These are phyloP conservation scores for Tetrahymena elliotti DNA, from an alignment of 73 alveolate species.

Conservation along the genomic window DNA sequence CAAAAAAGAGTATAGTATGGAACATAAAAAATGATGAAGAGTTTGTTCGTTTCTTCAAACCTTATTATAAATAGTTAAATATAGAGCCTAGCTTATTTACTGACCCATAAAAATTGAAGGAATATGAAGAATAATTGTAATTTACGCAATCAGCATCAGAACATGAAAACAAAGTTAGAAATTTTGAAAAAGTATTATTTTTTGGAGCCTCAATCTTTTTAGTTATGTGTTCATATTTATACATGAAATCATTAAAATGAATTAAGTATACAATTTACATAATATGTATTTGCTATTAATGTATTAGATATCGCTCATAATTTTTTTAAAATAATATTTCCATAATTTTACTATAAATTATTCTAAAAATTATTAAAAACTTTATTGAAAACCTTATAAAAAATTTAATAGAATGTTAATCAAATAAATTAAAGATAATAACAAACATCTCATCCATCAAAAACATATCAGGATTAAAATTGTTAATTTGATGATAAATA, in stretches of 20 bases:
- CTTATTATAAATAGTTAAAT: conserved; percentile 12
- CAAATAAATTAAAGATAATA: no score
- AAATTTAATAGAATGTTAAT: neutral
- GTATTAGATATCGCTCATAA: neutral
- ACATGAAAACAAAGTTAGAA: neutral
- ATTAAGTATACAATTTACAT: neutral
- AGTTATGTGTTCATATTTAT: neutral
- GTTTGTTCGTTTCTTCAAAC: conserved; percentile 44
- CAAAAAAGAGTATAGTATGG: conserved; percentile 15
- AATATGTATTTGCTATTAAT: neutral
- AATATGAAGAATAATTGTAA: neutral
- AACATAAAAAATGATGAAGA: conserved; percentile 20
- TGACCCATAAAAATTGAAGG: neutral
- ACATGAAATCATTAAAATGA: neutral
- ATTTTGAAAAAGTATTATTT: neutral
- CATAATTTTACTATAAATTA: neutral
- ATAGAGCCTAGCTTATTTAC: neutral
- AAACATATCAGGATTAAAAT: neutral
- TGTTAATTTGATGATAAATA: no score
- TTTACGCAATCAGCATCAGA: neutral
- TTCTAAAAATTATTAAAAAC: no score
- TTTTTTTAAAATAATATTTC: neutral
- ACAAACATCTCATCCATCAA: neutral
- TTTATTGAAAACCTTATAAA: no score
- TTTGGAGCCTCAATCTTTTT: neutral